Base-by-base conservation (phyloP, 1,284 basidiomycete species). In the Marasmius sp. region DNA sequence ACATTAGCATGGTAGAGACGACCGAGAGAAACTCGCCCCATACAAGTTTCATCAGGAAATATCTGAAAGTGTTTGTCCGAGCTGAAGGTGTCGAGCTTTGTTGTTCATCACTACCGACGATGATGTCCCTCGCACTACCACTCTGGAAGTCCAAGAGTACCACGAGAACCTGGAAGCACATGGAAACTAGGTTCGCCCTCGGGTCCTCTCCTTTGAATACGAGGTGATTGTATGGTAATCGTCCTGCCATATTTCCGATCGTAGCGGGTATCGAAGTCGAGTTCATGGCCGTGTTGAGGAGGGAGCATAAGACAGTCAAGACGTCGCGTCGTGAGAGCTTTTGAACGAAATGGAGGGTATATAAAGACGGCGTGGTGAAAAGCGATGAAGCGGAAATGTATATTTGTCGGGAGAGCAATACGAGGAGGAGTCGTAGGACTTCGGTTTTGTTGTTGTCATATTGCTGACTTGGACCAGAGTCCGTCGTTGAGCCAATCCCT, bases 221-320 rank as follows among this genome's bases (percentile, higher is more conserved):
- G 8, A 95, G 83, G 71, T 95, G 92, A 68, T 94, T 94, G 71
- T 95, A 95, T 0, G 94, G 94, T 47, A 95, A 74, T 64, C 87
- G 84, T 61, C 84, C 84, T 27, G 88, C 80, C 76, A 88, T 85
- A 43, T 82, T 83, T 22, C 84, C 85, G 59, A 91, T 84, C 50
- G 77, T 79, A 41, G 75, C 77, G 45, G 73, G 74, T 37, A 77
- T 72, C 58, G 78, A 78, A 22, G 84, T 75, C 8, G 65, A 85
- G 70, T 90, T 91, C 79, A 97, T 86, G 14, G 88, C 86, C 6
- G 93, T 95, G 73, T 98, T 98, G 64, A 98, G 80, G 53, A 96
- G 78, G 9, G 95, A 97, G 73, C 95, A 98, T 6, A 98, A 77
- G 12, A 97, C 78, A 1, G 94, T 94, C 54, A 98, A 81, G 14